Conservation (phyloP, 2,329 filamentous ascomycete species). For the Conoideocrella luteorostrata region DNA sequence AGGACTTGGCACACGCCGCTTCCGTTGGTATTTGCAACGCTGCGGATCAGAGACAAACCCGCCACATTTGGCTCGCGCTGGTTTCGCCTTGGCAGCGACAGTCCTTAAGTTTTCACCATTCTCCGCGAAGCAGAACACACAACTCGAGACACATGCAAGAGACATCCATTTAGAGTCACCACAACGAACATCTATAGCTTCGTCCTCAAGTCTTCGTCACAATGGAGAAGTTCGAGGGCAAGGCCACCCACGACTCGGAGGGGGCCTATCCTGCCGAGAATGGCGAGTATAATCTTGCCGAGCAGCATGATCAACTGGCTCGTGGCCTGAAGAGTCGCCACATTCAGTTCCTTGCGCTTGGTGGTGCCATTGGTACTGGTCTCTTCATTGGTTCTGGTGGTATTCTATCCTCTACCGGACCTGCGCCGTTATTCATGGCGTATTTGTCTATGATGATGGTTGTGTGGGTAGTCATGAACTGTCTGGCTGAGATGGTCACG, state of each 20-base stretch:
- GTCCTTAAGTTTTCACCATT: too few species aligned
- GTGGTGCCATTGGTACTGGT: constrained; percentile 56
- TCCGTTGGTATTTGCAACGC: background rate
- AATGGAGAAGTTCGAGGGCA: constrained; percentile 15
- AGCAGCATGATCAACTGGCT: constrained; percentile 39
- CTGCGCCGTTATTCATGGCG: constrained; percentile 63
- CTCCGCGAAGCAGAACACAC: background rate
- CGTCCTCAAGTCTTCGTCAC: background rate
- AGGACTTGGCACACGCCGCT: background rate
- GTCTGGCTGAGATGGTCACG: constrained; percentile 48
- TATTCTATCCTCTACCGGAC: constrained; percentile 50
- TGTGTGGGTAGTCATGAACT: constrained; percentile 50
- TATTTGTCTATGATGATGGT: constrained; percentile 53
- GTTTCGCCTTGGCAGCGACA: background rate
- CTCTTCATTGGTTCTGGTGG: constrained; percentile 56
- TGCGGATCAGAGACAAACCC: background rate
- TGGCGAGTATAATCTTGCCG: constrained; percentile 29
- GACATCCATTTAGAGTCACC: background rate
- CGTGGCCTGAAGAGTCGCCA: constrained; percentile 54
- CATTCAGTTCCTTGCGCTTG: constrained; percentile 53
- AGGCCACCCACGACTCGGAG: constrained; percentile 15
- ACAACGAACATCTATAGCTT: background rate
- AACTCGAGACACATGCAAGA: too few species aligned
- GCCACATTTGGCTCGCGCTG: background rate
- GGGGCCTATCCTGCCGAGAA: constrained; percentile 14